A percentile compares a stretch with the other conserved stretches of the same genome.
Evolutionary conservation across 2,329 filamentous ascomycete genomes (phyloP).

Genomic region (Penicillium olsonii): DNA sequence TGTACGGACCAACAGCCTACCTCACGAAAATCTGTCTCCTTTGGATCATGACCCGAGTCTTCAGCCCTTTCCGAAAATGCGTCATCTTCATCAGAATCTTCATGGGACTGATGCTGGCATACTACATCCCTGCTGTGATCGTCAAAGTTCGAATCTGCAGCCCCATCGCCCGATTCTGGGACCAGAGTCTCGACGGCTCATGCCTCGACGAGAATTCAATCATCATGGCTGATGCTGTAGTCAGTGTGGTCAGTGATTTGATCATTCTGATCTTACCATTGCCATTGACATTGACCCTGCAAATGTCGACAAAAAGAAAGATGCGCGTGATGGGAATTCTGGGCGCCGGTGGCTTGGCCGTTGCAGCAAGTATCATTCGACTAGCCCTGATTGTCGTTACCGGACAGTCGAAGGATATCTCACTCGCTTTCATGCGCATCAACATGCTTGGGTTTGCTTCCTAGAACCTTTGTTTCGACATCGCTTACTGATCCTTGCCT

Average conservation of each 20-base stretch:
- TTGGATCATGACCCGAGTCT: conserved; percentile 48
- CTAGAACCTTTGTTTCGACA: conserved; percentile 18
- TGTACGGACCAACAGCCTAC: conserved; percentile 49
- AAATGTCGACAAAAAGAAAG: conserved; percentile 50
- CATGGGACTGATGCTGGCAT: conserved; percentile 40
- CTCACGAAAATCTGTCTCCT: conserved; percentile 49
- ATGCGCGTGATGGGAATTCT: conserved; percentile 52
- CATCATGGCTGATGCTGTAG: conserved; percentile 55
- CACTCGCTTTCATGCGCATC: conserved; percentile 31
- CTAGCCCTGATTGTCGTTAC: conserved; percentile 26
- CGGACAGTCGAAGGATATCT: conserved; percentile 26
- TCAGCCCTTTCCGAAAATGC: conserved; percentile 43
- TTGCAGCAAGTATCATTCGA: conserved; percentile 31
- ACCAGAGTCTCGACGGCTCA: conserved; percentile 17
- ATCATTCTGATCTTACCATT: conserved; percentile 54
- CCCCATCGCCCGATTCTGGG: conserved; percentile 48
- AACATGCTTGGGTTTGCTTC: conserved; percentile 35
- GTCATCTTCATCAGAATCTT: conserved; percentile 43
- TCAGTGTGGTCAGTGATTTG: conserved; percentile 62
- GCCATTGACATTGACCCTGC: conserved; percentile 45
- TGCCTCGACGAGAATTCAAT: conserved; percentile 40
- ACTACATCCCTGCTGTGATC: conserved; percentile 46
- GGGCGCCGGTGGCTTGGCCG: conserved; percentile 45
- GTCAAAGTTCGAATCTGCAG: conserved; percentile 47
- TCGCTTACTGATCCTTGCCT: conserved; percentile 28